Percentiles rank a stretch among this genome's conserved stretches.
Conservation (phyloP, 2,329 filamentous ascomycete species). For the Exophiala sp. region DNA sequence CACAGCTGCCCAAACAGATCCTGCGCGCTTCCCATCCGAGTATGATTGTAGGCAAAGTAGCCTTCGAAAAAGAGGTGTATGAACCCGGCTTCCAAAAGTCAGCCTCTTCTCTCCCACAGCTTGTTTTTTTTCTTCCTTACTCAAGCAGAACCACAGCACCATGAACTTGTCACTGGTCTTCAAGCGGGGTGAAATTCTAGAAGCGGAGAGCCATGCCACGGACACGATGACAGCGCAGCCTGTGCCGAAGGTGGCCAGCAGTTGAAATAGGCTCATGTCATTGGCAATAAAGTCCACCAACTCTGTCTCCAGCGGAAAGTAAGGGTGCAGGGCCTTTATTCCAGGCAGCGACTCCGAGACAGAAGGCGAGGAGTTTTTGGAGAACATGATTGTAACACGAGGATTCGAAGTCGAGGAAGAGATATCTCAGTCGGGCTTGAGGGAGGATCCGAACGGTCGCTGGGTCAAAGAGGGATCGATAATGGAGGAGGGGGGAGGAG, state of each 20-base stretch:
- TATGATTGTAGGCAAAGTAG: slow-evolving; percentile 70
- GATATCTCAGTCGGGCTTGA: background rate
- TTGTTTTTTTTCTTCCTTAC: slow-evolving; percentile 41
- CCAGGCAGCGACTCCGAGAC: slow-evolving; percentile 1
- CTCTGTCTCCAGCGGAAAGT: slow-evolving; percentile 60
- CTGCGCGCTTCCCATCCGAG: slow-evolving; percentile 59
- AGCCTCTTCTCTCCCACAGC: slow-evolving; percentile 2
- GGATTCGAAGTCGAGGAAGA: background rate
- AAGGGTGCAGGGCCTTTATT: slow-evolving; percentile 53
- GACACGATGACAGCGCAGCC: slow-evolving; percentile 54
- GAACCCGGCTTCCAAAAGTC: slow-evolving; percentile 35
- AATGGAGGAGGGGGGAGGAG: too few species aligned
- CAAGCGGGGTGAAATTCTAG: slow-evolving; percentile 49
- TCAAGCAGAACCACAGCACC: slow-evolving; percentile 71
- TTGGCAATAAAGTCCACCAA: slow-evolving; percentile 63
- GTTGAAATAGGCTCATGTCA: slow-evolving; percentile 51
- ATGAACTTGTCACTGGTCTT: slow-evolving; percentile 51
- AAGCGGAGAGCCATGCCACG: slow-evolving; percentile 50
- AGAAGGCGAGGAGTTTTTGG: background rate
- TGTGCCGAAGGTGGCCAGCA: slow-evolving; percentile 56
- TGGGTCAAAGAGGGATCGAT: too few species aligned
- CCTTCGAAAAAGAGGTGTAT: slow-evolving; percentile 80
- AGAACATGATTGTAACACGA: background rate
- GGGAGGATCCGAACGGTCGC: background rate
- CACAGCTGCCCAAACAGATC: slow-evolving; percentile 77